Conservation (phyloP, 2,329 filamentous ascomycete genomes). For the Aspergillus costaricaensis region DNA sequence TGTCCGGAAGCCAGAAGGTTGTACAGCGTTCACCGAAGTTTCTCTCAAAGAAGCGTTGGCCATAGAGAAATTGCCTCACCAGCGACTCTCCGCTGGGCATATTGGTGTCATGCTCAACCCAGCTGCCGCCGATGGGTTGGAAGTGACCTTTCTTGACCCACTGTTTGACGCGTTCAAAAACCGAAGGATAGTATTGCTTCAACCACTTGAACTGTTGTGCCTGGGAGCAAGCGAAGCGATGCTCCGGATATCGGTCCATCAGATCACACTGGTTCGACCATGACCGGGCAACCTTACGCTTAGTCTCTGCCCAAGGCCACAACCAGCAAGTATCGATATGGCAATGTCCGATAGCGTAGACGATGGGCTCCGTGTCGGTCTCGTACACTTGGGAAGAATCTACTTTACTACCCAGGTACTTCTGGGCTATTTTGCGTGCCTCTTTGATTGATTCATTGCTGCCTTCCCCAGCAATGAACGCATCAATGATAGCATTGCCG, state of each 20-base stretch:
- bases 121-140: constrained; percentile 93
- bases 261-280: constrained; percentile 97
- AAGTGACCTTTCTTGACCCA: constrained; percentile 91
- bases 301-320: constrained; percentile 97
- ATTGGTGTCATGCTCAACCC: constrained; percentile 99
- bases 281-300: constrained; percentile 90
- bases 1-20: constrained; percentile 98
- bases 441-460: constrained; percentile 73
- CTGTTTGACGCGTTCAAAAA: constrained; percentile 84
- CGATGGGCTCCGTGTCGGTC: constrained; percentile 70
- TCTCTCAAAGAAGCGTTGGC: constrained; percentile 91
- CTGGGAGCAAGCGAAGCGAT: constrained; percentile 88
- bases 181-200: constrained; percentile 81
- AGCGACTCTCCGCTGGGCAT: constrained; percentile 94
- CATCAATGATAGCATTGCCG: constrained; percentile 85
- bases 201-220: constrained; percentile 99
- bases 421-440: constrained; percentile 77
- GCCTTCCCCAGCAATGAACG: constrained; percentile 76
- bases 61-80: constrained; percentile 90
- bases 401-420: constrained; percentile 78
- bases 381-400: constrained; percentile 85
- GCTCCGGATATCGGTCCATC: constrained; percentile 92
- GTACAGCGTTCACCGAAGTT: constrained; percentile 84
- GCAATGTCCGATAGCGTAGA: constrained; percentile 90
- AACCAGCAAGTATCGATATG: constrained; percentile 99